Evolutionary conservation across 768 basidiomycete genomes (phyloP).

Genomic region (Tulasnella calospora): DNA sequence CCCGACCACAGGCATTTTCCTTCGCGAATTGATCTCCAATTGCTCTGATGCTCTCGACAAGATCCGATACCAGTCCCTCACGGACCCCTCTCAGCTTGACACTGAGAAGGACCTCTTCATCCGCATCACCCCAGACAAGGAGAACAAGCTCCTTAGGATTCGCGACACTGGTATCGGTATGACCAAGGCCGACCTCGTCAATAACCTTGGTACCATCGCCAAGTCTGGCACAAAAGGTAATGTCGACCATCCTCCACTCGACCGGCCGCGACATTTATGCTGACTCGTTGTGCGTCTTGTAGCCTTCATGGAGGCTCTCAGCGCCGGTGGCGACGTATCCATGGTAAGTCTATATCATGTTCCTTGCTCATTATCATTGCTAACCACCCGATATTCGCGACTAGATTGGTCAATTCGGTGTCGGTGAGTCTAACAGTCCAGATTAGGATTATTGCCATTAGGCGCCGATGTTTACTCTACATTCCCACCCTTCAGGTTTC

Average conservation of each 20-base stretch:
- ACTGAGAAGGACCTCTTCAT: constrained; percentile 89
- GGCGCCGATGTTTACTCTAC: constrained; percentile 1
- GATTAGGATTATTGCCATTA: constrained; percentile 17
- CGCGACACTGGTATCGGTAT: constrained; percentile 97
- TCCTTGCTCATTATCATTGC: neutral
- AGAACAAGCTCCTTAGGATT: constrained; percentile 83
- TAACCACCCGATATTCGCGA: constrained; percentile 28
- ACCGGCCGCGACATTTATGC: neutral
- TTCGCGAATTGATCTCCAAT: constrained; percentile 97
- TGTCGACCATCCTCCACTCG: constrained; percentile 27
- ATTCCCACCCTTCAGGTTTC: constrained; percentile 51
- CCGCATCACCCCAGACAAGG: constrained; percentile 92
- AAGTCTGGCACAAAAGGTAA: constrained; percentile 86
- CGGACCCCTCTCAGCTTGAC: constrained; percentile 86
- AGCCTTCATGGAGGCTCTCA: constrained; percentile 99
- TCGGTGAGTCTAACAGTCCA: constrained; percentile 42
- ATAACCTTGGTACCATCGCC: constrained; percentile 95
- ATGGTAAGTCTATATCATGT: constrained; percentile 47
- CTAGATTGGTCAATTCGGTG: constrained; percentile 68
- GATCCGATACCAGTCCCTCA: constrained; percentile 94
- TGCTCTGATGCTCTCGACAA: constrained; percentile 98
- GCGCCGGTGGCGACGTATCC: constrained; percentile 48
- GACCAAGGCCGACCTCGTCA: constrained; percentile 99
- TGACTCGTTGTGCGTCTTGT: constrained; percentile 35
- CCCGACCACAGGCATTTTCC: constrained; percentile 72